phyloP scores from a whole-genome alignment of 768 basidiomycete species.

The Hebeloma cylindrosporum region DNA sequence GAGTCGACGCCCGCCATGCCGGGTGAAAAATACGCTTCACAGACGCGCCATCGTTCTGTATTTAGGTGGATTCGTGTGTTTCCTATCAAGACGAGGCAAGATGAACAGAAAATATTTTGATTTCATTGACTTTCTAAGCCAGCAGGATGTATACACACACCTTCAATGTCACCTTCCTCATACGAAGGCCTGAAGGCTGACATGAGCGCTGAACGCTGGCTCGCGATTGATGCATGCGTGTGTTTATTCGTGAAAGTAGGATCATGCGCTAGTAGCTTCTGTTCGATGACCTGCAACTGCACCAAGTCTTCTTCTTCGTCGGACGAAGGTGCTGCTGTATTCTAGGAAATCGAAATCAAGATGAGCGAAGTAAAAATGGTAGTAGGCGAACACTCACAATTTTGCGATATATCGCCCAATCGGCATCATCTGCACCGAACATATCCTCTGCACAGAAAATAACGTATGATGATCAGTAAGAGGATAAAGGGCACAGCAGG shows the following conservation, averaged over 20 bases:
- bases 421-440: slow-evolving; percentile 93
- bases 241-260: slow-evolving; percentile 79
- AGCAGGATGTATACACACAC: slow-evolving; percentile 26
- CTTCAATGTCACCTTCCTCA: slow-evolving; percentile 71
- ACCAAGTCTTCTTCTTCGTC: slow-evolving; percentile 89
- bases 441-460: slow-evolving; percentile 65
- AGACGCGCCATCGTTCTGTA: slow-evolving; percentile 86
- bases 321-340: slow-evolving; percentile 69
- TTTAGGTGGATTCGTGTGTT: slow-evolving; percentile 82
- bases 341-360: slow-evolving; percentile 41
- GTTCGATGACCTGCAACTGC: slow-evolving; percentile 73
- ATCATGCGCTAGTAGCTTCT: slow-evolving; percentile 78
- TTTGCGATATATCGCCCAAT: slow-evolving; percentile 98
- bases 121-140: background rate
- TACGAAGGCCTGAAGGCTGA: slow-evolving; percentile 83
- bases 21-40: slow-evolving; percentile 92
- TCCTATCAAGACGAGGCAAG: slow-evolving; percentile 38
- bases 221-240: slow-evolving; percentile 76
- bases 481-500: background rate
- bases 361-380: background rate
- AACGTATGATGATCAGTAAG: background rate
- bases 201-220: slow-evolving; percentile 81
- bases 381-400: slow-evolving; percentile 55
- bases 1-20: slow-evolving; percentile 94
- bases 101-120: background rate